These are phyloP conservation scores for Senecio squalidus DNA, from an alignment of 140 eudicot species.

Conservation along the genomic window DNA sequence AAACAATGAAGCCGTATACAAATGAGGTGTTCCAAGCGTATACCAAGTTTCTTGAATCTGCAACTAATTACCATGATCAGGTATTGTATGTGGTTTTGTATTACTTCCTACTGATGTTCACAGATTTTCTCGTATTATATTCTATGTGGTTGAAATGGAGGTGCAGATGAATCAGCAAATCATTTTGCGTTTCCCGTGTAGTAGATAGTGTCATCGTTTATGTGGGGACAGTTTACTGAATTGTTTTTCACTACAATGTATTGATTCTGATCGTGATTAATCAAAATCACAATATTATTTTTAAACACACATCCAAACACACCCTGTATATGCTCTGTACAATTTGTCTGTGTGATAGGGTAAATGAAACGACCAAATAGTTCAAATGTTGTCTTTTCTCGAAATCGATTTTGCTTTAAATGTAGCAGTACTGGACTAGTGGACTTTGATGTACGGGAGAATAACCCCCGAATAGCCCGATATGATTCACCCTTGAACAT, in stretches of 20 bases:
- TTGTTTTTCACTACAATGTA: not conserved
- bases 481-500: not conserved
- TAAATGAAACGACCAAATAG: not conserved
- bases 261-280: too few relatives aligned
- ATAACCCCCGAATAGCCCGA: not conserved
- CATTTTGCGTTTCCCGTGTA: not conserved
- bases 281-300: too few relatives aligned
- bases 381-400: not conserved
- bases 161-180: not conserved
- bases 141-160: slow-evolving; percentile 4
- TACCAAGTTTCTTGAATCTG: slow-evolving; percentile 76
- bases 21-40: slow-evolving; percentile 47
- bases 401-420: not conserved
- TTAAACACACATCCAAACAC: too few relatives aligned
- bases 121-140: not conserved
- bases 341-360: not conserved
- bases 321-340: not conserved
- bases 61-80: slow-evolving; percentile 71
- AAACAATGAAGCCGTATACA: slow-evolving; percentile 54
- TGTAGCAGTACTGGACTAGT: slow-evolving; percentile 3
- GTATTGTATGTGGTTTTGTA: slow-evolving; percentile 35
- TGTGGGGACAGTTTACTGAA: not conserved
- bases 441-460: not conserved
- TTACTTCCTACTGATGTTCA: not conserved
- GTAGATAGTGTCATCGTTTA: not conserved